These are phyloP conservation scores for Phytophthora boehmeriae DNA, from an alignment of 352 stramenopile genomes.

Conservation along the genomic window DNA sequence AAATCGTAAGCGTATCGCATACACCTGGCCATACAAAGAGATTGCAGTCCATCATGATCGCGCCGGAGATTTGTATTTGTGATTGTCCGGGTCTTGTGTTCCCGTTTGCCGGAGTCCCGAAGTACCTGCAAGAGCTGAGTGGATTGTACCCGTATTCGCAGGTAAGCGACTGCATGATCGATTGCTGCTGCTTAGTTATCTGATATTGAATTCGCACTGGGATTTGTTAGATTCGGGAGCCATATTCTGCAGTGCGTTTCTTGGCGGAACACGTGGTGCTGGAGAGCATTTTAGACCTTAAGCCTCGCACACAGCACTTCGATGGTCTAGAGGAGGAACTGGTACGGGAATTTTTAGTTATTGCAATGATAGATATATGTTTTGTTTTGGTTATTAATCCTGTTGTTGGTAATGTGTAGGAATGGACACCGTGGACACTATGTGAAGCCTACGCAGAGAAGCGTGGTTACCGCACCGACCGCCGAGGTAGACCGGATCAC, in stretches of 20 bases:
- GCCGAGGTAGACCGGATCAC: constrained; percentile 77
- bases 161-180: constrained; percentile 25
- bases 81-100: constrained; percentile 89
- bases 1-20: constrained; percentile 88
- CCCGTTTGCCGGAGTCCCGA: constrained; percentile 78
- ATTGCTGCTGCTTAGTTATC: constrained; percentile 4
- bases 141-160: constrained; percentile 86
- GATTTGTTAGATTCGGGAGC: constrained; percentile 76
- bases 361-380: no score
- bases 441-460: constrained; percentile 88
- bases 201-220: not conserved
- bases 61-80: constrained; percentile 83
- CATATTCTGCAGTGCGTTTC: constrained; percentile 88
- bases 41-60: constrained; percentile 87
- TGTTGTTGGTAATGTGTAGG: constrained; percentile 32
- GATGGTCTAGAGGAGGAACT: constrained; percentile 81
- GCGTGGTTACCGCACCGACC: constrained; percentile 81
- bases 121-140: constrained; percentile 86
- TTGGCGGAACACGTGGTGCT: constrained; percentile 77
- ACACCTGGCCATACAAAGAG: constrained; percentile 87
- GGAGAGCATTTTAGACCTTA: constrained; percentile 73
- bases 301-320: constrained; percentile 73
- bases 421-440: constrained; percentile 85
- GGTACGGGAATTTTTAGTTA: constrained; percentile 28
- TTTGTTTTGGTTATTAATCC: constrained; percentile 1